Evolutionary conservation across 2,329 filamentous ascomycete genomes (phyloP).

Genomic region (Fusarium subglutinans): DNA sequence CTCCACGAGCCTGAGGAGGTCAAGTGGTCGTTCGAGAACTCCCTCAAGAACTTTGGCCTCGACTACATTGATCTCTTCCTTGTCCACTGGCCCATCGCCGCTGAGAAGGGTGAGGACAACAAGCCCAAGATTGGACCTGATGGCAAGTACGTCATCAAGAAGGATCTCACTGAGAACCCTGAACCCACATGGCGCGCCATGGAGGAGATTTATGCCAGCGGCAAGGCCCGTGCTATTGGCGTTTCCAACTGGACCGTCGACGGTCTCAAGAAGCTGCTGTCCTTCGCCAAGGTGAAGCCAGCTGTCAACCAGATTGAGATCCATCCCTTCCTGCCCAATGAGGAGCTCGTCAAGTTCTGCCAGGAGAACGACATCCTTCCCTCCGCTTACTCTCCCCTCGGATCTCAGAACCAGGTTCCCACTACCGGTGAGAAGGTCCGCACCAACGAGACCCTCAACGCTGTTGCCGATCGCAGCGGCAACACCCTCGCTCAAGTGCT

Average conservation of each 20-base stretch:
- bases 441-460: conserved; percentile 54
- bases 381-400: conserved; percentile 69
- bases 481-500: conserved; percentile 63
- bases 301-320: conserved; percentile 59
- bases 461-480: conserved; percentile 61
- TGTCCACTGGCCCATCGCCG: conserved; percentile 59
- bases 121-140: conserved; percentile 56
- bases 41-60: conserved; percentile 58
- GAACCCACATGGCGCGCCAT: conserved; percentile 65
- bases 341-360: conserved; percentile 63
- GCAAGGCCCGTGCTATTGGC: conserved; percentile 57
- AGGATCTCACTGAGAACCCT: conserved; percentile 48
- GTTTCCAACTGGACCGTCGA: conserved; percentile 61
- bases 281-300: conserved; percentile 57
- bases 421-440: conserved; percentile 41
- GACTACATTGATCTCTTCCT: conserved; percentile 64
- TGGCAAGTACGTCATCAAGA: conserved; percentile 60
- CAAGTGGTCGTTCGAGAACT: conserved; percentile 58
- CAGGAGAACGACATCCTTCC: conserved; percentile 60
- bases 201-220: conserved; percentile 56
- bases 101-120: conserved; percentile 54
- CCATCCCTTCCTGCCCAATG: conserved; percentile 53
- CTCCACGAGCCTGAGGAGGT: conserved; percentile 60
- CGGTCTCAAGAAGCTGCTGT: conserved; percentile 47
- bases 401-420: conserved; percentile 57